Evolutionary conservation across 208 protist genomes (phyloP), one percentile per base, ranked within the genome.

Genomic region (Naegleria gruberi): DNA sequence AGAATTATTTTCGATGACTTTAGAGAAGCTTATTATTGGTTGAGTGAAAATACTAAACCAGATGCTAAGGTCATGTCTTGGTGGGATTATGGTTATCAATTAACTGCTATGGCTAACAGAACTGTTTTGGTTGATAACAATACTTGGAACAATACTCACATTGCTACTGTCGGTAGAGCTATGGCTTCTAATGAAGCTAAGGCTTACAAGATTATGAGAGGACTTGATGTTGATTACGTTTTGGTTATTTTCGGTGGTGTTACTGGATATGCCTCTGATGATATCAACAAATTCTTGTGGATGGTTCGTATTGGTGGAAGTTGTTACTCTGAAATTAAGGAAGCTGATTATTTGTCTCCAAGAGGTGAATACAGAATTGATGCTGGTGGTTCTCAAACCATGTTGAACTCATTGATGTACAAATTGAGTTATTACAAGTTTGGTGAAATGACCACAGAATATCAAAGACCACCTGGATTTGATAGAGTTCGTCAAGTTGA

Each of bases 281-380:
- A 99, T 93, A 98, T 99, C 90, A 98, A 98, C 91, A 99, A 99
- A 92, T 98, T 98, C 93, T 91, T 98, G 23, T 98, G 97, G 97
- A 98, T 98, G 95, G 94, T 98, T 37, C 92, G 97, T 44, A 97
- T 97, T 90, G 92, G 89, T 34, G 92, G 93, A 45, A 57, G 82
- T 42, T 92, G 91, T 34, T 30, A 95, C 87, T 82, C 92, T 41
- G 90, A 26, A 4, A 94, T 98, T 84, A 92, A 93, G 41, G 97
- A 98, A 84, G 45, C 40, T 10, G 94, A 98, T 55, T 98, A 98
- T 89, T 94, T 95, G 89, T 93, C 90, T 26, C 82, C 51, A 77
- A 81, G 93, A 34, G 93, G 95, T 46, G 91, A 97, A 89, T 98
- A 93, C 87, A 74, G 91, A 45, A 89, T 96, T 45, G 81, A 90